Conservation (phyloP, 306 rosid species). For the Hippophae gyantsensis region DNA sequence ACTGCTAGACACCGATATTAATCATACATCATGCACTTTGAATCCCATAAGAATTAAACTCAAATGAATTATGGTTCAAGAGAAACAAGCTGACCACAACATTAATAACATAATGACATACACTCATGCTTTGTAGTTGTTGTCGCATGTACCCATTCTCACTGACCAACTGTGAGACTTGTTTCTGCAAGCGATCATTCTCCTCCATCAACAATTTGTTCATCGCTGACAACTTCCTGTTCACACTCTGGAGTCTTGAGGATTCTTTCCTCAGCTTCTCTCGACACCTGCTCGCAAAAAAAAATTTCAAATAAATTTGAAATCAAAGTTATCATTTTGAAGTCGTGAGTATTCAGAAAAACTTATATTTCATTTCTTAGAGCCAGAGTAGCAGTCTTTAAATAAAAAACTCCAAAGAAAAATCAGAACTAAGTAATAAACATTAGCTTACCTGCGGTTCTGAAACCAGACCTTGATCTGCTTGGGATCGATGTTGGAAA, state of each 20-base stretch:
- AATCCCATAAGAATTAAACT: background rate
- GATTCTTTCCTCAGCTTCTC: conserved; percentile 98
- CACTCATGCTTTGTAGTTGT: conserved; percentile 76
- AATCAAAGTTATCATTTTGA: no score
- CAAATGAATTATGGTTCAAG: background rate
- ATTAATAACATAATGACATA: background rate
- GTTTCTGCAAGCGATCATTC: conserved; percentile 96
- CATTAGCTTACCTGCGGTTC: conserved; percentile 60
- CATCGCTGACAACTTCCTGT: conserved; percentile 81
- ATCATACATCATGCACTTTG: background rate
- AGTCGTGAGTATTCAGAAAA: no score
- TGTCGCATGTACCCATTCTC: conserved; percentile 94
- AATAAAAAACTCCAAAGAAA: no score
- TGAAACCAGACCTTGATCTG: conserved; percentile 99
- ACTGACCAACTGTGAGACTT: conserved; percentile 85
- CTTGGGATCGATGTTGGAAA: conserved; percentile 83
- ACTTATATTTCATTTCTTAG: no score
- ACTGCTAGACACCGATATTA: background rate
- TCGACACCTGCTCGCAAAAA: conserved; percentile 58
- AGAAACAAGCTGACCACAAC: background rate
- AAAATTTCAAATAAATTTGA: background rate
- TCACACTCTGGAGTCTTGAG: conserved; percentile 83
- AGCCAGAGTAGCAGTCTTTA: no score
- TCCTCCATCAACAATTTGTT: conserved; percentile 97
- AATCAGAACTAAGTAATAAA: no score